Percentiles rank a stretch among this genome's conserved stretches.
phyloP scores from a whole-genome alignment of 2,329 filamentous ascomycete genomes.

The Ascochyta koolunga region DNA sequence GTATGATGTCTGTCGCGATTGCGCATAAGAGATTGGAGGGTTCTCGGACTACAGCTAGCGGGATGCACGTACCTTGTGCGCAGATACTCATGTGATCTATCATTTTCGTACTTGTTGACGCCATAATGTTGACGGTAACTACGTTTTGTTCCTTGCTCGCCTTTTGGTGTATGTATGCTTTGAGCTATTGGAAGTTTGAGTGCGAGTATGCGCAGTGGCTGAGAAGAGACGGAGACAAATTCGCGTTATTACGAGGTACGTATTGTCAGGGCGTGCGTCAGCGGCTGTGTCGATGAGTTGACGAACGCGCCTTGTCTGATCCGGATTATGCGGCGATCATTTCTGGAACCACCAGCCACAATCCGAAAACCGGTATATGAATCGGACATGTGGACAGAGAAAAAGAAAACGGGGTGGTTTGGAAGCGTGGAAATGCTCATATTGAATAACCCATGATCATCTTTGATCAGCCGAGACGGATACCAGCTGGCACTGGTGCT shows the following conservation, averaged over 20 bases:
- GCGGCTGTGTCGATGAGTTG: conserved; percentile 10
- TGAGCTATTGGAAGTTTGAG: not conserved
- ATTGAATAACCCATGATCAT: not conserved
- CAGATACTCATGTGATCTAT: conserved; percentile 16
- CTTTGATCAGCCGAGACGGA: not conserved
- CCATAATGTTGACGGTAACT: not conserved
- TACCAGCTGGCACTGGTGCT: conserved; percentile 4
- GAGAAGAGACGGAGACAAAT: not conserved
- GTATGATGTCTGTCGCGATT: not conserved
- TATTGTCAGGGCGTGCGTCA: conserved; percentile 10
- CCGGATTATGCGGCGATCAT: conserved; percentile 12
- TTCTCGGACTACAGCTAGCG: not conserved
- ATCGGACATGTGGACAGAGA: not conserved
- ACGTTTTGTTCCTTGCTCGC: not conserved
- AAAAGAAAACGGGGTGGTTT: not conserved
- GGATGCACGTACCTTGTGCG: conserved; percentile 9
- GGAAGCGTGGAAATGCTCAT: not conserved
- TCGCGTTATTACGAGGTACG: not conserved
- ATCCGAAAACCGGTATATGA: not conserved
- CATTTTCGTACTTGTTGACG: conserved; percentile 15
- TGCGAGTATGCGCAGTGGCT: not conserved
- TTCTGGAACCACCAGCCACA: not conserved
- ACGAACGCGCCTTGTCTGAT: conserved; percentile 12
- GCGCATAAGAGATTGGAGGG: not conserved
- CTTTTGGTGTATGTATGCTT: not conserved